Base-by-base conservation (phyloP, 2,329 filamentous ascomycete genomes). In the Decorospora gaudefroyi region DNA sequence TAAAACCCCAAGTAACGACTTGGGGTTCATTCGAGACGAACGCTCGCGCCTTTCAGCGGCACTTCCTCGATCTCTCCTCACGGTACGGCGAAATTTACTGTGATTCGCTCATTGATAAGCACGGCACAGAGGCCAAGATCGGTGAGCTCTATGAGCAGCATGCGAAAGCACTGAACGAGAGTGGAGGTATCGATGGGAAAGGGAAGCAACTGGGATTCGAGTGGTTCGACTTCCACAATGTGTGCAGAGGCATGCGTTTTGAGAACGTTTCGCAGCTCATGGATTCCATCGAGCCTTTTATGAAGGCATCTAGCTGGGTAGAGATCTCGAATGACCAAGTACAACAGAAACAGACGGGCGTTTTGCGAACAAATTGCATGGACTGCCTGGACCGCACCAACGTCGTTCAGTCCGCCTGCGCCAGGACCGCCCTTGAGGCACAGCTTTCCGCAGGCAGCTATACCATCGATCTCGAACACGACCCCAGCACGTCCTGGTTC, bases 291-390 rank as follows among this genome's bases (percentile, higher is more conserved):
- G 80, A 80, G 18, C 72, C 78, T 3, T 84, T 80, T n/a, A 74
- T 96, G 8, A 83, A 87, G 29, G 75, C 78, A 4, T 82, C 86
- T 31, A 85, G 88, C 1, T 90, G 88, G 73, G 90, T 87, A 0
- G 79, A 88, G 9, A 67, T 79, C 10, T 70, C 76, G 6, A 64
- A 74, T 19, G 72, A 74, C 12, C 65, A 69, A 15, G 51, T 74
- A 2, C 45, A 71, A 13, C 69, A 71, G 22, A 68, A 65, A 32
- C 91, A 96, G 66, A 77, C 74, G 17, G 91, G 91, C 1, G 82
- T 95, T 5, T 69, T 97, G n/a, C 81, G 93, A 42, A 96, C 90
- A 1, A 99, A 99, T 64, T 99, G 93, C 70, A 97, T 99, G 93
- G 93, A 99, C 65, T 99, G 93, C 59, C 76, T 99, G 7, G 93